Base-by-base conservation (phyloP, 2,329 filamentous ascomycete species). In the Trichophyton rubrum region DNA sequence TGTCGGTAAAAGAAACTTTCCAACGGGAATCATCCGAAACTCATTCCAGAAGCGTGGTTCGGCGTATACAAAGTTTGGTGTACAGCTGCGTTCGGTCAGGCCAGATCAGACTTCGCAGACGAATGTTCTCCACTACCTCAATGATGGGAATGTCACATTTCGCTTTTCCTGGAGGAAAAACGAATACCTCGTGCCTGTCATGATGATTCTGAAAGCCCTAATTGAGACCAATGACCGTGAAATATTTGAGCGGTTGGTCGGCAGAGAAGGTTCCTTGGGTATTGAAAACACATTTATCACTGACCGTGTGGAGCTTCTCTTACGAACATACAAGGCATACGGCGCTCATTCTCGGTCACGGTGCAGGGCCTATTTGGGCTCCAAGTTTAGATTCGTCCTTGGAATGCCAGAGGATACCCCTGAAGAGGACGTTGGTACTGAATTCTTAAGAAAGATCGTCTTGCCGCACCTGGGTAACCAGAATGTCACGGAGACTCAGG, bases 31-130 rank as follows among this genome's bases (percentile, higher is more conserved):
- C 72, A 83, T 89, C 67, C 88, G 93, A 71, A 86, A 87, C 56
- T 95, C 91, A 66, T 99, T 97, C 77, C 82, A 84, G 65, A 91
- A 89, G 68, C 86, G 93, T 77, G 93, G 93, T 41, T 80, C 86
- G 20, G 83, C 88, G 63, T 99, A 96, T 76, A 95, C 90, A 9
- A 87, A 88, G 62, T 93, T 85, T 69, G 93, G 90, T 79, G 88
- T 97, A 61, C 89, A 95, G 69, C 85, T 96, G 66, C 86, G 93
- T 75, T 95, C 87, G 2, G 90, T 96, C 60, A 85, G 93, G 62
- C 91, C 91, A n/a, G 93, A 99, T 74, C 90, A 99, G 76, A 96
- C 92, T 7, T 96, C 91, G 33, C 92, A 97, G 74, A 97, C 92
- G 41, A 99, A 97, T 69, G 90, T 95, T 38, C 81, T 99, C 56